These are phyloP conservation scores for Mortierella claussenii DNA, from an alignment of 192 early-diverging fungal species.

Conservation along the genomic window DNA sequence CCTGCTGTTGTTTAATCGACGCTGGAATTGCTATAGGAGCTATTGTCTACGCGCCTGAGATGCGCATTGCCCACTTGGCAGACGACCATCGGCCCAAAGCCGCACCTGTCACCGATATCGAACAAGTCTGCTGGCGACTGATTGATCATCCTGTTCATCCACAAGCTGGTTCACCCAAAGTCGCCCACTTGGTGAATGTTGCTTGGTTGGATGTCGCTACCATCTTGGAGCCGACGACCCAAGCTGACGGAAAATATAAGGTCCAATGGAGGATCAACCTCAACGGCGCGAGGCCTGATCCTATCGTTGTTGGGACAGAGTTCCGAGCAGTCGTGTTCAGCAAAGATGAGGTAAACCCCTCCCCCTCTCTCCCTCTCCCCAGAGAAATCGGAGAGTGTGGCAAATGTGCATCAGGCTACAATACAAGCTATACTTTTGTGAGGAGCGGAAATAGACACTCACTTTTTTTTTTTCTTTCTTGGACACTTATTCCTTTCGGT, in stretches of 20 bases:
- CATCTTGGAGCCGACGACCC: neutral
- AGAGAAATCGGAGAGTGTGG: too few relatives aligned
- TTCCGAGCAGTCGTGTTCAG: conserved; percentile 12
- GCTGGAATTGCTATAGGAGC: too few relatives aligned
- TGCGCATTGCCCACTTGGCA: conserved; percentile 20
- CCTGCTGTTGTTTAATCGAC: neutral
- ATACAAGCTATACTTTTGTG: neutral
- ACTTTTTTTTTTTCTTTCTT: neutral
- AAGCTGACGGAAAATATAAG: conserved; percentile 1
- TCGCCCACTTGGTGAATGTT: conserved; percentile 8
- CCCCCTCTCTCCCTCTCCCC: too few relatives aligned
- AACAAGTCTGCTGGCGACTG: conserved; percentile 8
- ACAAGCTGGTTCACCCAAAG: neutral
- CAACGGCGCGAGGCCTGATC: neutral
- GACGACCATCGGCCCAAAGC: neutral
- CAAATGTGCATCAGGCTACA: too few relatives aligned
- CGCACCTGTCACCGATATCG: neutral
- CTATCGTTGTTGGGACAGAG: conserved; percentile 19
- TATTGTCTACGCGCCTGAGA: conserved; percentile 4
- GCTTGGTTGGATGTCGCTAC: conserved; percentile 22
- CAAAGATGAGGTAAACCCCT: conserved; percentile 7
- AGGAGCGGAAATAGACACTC: neutral
- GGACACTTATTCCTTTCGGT: neutral
- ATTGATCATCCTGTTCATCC: conserved; percentile 5
- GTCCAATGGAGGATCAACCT: conserved; percentile 20